A percentile compares a stretch with the other conserved stretches of the same genome.
Conservation (phyloP, 805 yeast genomes). For the Candida anglica region DNA sequence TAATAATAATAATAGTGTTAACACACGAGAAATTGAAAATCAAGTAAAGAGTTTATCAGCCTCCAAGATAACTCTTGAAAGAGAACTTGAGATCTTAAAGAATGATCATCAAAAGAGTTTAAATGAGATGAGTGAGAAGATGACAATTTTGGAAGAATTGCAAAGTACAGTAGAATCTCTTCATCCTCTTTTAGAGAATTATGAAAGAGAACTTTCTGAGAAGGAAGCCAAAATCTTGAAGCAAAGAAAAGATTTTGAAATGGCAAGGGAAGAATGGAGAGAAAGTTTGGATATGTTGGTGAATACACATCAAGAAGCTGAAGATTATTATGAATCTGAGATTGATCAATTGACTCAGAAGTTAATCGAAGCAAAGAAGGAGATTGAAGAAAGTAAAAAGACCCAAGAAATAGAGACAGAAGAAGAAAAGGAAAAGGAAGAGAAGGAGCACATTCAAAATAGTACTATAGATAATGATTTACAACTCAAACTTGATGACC, state of each 20-base stretch:
- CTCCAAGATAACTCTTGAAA: slow-evolving; percentile 14
- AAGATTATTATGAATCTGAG: slow-evolving; percentile 43
- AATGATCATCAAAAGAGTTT: slow-evolving; percentile 19
- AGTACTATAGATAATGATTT: neutral
- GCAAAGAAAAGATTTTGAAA: slow-evolving; percentile 45
- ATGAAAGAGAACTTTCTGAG: slow-evolving; percentile 38
- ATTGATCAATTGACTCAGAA: slow-evolving; percentile 28
- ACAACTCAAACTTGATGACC: neutral
- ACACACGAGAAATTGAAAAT: slow-evolving; percentile 1
- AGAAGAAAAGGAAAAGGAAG: too few species aligned
- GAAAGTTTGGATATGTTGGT: slow-evolving; percentile 55
- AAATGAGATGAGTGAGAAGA: slow-evolving; percentile 38
- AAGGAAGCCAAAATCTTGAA: slow-evolving; percentile 45
- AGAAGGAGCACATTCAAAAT: too few species aligned
- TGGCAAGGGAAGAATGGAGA: slow-evolving; percentile 56
- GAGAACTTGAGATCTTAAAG: slow-evolving; percentile 17
- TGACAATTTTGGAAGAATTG: slow-evolving; percentile 43
- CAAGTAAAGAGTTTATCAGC: slow-evolving; percentile 16
- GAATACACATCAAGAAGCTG: slow-evolving; percentile 53
- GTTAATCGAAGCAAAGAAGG: slow-evolving; percentile 9
- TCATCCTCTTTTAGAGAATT: slow-evolving; percentile 44
- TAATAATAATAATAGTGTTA: slow-evolving; percentile 4
- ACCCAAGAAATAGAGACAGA: neutral
- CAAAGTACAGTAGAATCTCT: slow-evolving; percentile 46
- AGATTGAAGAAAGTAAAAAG: slow-evolving; percentile 8